phyloP scores from a whole-genome alignment of 2,329 filamentous ascomycete genomes.

The Sphaerulina musiva region DNA sequence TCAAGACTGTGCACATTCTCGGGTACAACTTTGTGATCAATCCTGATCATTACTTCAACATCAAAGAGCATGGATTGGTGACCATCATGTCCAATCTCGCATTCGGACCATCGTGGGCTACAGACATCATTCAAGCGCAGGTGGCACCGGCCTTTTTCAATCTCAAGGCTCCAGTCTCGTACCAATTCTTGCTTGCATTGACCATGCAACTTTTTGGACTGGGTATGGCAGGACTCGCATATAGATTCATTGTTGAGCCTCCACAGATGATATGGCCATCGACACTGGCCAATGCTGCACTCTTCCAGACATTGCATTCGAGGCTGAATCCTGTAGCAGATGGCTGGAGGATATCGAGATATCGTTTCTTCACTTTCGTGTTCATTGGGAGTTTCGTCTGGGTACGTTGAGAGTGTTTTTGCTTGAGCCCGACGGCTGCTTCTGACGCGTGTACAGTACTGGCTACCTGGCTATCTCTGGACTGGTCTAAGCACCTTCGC shows the following conservation, averaged over 20 bases:
- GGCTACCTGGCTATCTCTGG: constrained; percentile 1
- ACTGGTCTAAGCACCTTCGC: constrained; percentile 5
- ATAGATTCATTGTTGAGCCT: constrained; percentile 2
- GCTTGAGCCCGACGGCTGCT: not conserved
- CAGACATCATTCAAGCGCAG: constrained; percentile 4
- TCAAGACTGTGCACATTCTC: not conserved
- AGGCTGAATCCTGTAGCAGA: constrained; percentile 1
- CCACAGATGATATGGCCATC: constrained; percentile 6
- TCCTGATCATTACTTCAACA: not conserved
- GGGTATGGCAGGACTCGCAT: constrained; percentile 1
- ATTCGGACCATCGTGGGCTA: constrained; percentile 1
- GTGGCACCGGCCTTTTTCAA: not conserved
- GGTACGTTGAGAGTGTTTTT: not conserved
- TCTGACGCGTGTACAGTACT: not conserved
- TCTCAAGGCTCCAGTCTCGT: not conserved
- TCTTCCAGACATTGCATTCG: constrained; percentile 1
- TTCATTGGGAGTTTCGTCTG: not conserved
- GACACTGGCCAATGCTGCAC: constrained; percentile 1
- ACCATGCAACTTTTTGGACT: constrained; percentile 6
- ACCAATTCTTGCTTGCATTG: not conserved
- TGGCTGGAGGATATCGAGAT: constrained; percentile 1
- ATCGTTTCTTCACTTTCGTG: not conserved
- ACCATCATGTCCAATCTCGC: constrained; percentile 4
- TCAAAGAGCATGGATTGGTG: not conserved
- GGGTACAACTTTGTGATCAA: not conserved